Evolutionary conservation across 192 early-diverging fungal species (phyloP).

Genomic region (Podila epicladia): DNA sequence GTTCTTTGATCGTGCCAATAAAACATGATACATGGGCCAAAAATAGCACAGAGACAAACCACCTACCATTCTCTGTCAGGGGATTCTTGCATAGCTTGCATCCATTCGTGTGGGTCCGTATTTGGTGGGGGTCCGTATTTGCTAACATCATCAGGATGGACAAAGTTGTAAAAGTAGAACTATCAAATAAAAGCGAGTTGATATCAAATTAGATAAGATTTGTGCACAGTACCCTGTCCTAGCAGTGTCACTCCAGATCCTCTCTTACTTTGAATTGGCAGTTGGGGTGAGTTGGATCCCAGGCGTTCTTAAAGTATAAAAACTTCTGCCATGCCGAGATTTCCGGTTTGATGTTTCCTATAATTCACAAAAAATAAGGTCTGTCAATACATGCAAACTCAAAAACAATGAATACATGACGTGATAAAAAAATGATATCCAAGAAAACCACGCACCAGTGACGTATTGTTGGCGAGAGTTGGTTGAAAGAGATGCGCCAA

Average conservation of each 20-base stretch:
- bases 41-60: not conserved
- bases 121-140: constrained; percentile 79
- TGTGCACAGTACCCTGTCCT: not conserved
- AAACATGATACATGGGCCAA: not conserved
- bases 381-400: not conserved
- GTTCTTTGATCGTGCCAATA: not conserved
- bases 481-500: constrained; percentile 45
- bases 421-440: not conserved
- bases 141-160: constrained; percentile 84
- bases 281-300: constrained; percentile 79
- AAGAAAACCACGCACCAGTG: constrained; percentile 10
- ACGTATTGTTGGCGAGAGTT: constrained; percentile 58
- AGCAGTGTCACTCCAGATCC: not conserved
- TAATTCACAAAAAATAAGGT: not conserved
- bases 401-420: not conserved
- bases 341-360: constrained; percentile 41
- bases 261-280: constrained; percentile 80
- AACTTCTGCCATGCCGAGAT: constrained; percentile 69
- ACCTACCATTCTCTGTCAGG: constrained; percentile 85
- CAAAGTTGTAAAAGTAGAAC: constrained; percentile 97
- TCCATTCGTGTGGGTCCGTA: constrained; percentile 76
- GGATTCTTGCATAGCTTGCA: constrained; percentile 86
- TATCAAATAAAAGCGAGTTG: constrained; percentile 17
- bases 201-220: not conserved
- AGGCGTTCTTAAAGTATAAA: constrained; percentile 73